A percentile compares a stretch with the other conserved stretches of the same genome.
Conservation (phyloP, 176 grass and related monocot species). For the Pharus latifolius region DNA sequence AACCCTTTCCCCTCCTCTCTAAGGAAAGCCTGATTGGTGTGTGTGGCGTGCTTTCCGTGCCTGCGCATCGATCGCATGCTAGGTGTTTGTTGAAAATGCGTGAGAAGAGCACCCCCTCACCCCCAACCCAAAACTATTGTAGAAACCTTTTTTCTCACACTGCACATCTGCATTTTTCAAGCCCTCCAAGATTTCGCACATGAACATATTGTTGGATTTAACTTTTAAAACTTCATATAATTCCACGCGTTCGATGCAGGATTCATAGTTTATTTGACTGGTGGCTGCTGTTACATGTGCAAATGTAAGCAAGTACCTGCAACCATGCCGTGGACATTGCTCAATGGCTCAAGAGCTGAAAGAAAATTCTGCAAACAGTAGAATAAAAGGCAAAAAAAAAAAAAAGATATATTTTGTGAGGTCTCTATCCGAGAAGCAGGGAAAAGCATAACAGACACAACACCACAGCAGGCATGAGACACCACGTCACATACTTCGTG, state of each 20-base stretch:
- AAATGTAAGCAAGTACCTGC: neutral
- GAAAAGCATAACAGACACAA: neutral
- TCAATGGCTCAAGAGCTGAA: neutral
- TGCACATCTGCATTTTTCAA: too few relatives aligned
- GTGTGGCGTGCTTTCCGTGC: neutral
- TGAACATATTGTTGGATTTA: too few relatives aligned
- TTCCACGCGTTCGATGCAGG: neutral
- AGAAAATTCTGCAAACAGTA: neutral
- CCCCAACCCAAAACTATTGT: too few relatives aligned
- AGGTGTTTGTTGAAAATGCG: conserved; percentile 29
- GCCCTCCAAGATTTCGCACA: too few relatives aligned
- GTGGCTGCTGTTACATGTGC: neutral
- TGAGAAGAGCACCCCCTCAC: neutral
- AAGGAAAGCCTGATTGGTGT: neutral
- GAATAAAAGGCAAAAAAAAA: conserved; percentile 9
- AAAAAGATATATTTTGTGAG: neutral
- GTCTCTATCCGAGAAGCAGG: neutral
- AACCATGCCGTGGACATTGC: neutral
- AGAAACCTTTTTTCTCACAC: too few relatives aligned
- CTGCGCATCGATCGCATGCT: neutral
- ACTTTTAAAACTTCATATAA: too few relatives aligned
- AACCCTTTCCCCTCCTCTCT: neutral
- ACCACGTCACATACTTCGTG: neutral
- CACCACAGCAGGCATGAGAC: neutral
- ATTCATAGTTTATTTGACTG: neutral